Conservation (phyloP, 2,329 filamentous ascomycete genomes). For the Alternaria burnsii region DNA sequence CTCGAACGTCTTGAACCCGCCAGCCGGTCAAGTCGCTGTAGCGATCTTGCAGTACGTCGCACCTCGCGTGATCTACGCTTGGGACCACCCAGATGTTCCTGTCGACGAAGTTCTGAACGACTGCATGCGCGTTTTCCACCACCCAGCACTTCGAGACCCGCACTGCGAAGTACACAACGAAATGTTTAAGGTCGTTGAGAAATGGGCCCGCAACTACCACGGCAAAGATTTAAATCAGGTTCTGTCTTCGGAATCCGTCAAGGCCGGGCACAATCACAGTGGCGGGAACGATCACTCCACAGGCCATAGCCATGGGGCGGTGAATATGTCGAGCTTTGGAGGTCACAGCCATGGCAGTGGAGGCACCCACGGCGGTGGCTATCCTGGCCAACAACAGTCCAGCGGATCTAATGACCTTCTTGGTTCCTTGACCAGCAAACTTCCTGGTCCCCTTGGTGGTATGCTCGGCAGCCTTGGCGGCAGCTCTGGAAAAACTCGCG, state of each 20-base stretch:
- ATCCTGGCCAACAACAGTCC: constrained; percentile 14
- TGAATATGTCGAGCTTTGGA: constrained; percentile 35
- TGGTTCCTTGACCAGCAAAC: constrained; percentile 28
- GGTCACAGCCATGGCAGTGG: constrained; percentile 29
- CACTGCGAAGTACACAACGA: constrained; percentile 79
- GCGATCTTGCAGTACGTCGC: constrained; percentile 83
- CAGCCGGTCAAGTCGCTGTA: constrained; percentile 58
- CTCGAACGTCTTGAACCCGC: constrained; percentile 59
- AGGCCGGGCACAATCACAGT: constrained; percentile 79
- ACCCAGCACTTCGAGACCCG: constrained; percentile 82
- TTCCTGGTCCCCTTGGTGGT: constrained; percentile 31
- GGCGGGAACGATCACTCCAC: constrained; percentile 46
- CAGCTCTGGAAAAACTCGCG: constrained; percentile 32
- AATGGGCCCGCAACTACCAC: constrained; percentile 78
- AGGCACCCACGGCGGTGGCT: constrained; percentile 9
- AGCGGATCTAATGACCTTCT: constrained; percentile 34
- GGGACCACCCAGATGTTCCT: constrained; percentile 85
- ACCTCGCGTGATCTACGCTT: constrained; percentile 88
- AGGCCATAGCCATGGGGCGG: constrained; percentile 42
- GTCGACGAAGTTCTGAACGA: constrained; percentile 86
- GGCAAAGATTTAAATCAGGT: constrained; percentile 73
- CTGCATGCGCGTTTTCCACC: constrained; percentile 84
- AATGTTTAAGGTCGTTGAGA: constrained; percentile 87
- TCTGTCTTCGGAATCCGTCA: constrained; percentile 85
- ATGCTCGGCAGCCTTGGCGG: constrained; percentile 30